phyloP scores from a whole-genome alignment of 1,284 basidiomycete genomes.

The Pseudozyma hubeiensis region DNA sequence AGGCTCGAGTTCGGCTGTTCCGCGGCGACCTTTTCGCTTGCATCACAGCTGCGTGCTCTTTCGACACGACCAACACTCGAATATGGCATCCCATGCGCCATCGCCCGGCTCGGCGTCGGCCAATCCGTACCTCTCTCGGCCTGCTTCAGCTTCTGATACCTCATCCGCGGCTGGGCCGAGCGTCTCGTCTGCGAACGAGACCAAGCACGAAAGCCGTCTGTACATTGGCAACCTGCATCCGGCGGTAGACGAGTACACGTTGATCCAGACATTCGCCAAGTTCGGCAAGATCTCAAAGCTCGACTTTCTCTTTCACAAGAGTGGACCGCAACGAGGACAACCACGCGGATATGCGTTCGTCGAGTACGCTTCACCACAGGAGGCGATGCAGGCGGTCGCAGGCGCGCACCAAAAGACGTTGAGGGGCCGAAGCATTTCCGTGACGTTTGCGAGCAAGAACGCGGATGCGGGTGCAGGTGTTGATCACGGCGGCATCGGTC shows the following conservation, averaged over 20 bases:
- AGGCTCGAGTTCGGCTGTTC: slow-evolving; percentile 6
- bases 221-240: slow-evolving; percentile 92
- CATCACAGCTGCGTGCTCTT: not conserved
- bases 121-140: slow-evolving; percentile 27
- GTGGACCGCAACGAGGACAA: slow-evolving; percentile 86
- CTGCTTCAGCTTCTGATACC: not conserved
- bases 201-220: slow-evolving; percentile 72
- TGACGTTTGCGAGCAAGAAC: slow-evolving; percentile 86
- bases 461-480: not conserved
- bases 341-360: slow-evolving; percentile 95
- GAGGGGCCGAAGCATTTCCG: slow-evolving; percentile 85
- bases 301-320: slow-evolving; percentile 95
- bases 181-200: not conserved
- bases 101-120: not conserved
- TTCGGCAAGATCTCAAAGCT: slow-evolving; percentile 91
- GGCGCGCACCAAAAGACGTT: slow-evolving; percentile 83
- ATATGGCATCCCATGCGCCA: slow-evolving; percentile 4
- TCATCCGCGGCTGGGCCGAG: not conserved
- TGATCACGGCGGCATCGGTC: slow-evolving; percentile 21
- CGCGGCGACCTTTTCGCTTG: slow-evolving; percentile 3
- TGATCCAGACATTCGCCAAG: slow-evolving; percentile 88
- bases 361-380: slow-evolving; percentile 75
- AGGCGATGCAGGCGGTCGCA: slow-evolving; percentile 82
- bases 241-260: slow-evolving; percentile 84
- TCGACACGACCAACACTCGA: not conserved